Conservation (phyloP, 1,284 basidiomycete species). For the Pascua sp. region DNA sequence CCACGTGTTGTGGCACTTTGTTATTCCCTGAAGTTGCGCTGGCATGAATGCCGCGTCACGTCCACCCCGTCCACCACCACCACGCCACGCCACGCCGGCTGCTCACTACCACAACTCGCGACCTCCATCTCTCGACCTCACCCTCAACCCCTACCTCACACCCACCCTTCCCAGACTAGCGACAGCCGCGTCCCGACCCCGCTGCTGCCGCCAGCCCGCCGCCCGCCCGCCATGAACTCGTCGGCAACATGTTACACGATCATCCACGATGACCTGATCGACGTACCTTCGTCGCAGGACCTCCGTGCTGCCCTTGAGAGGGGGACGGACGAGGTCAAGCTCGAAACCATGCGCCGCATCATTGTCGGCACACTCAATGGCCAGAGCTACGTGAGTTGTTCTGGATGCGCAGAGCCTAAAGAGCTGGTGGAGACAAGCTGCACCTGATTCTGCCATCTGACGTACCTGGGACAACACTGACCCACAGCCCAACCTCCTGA, state of each 20-base stretch:
- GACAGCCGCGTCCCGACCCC: background rate
- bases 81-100: background rate
- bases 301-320: conserved; percentile 85
- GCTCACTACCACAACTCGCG: background rate
- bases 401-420: background rate
- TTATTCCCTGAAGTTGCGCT: no score
- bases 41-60: background rate
- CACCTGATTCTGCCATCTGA: no score
- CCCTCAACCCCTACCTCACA: background rate
- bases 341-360: conserved; percentile 94
- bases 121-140: background rate
- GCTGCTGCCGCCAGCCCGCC: conserved; percentile 3
- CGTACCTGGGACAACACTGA: background rate
- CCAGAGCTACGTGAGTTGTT: conserved; percentile 60
- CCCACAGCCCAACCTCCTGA: conserved; percentile 75
- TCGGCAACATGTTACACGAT: conserved; percentile 71
- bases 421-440: background rate
- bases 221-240: conserved; percentile 41
- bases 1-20: no score
- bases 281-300: conserved; percentile 76
- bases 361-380: conserved; percentile 95
- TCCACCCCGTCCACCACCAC: background rate
- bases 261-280: conserved; percentile 68
- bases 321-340: conserved; percentile 88
- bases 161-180: background rate